phyloP scores from a whole-genome alignment of 768 basidiomycete genomes.

The Phaffia tasmanica region DNA sequence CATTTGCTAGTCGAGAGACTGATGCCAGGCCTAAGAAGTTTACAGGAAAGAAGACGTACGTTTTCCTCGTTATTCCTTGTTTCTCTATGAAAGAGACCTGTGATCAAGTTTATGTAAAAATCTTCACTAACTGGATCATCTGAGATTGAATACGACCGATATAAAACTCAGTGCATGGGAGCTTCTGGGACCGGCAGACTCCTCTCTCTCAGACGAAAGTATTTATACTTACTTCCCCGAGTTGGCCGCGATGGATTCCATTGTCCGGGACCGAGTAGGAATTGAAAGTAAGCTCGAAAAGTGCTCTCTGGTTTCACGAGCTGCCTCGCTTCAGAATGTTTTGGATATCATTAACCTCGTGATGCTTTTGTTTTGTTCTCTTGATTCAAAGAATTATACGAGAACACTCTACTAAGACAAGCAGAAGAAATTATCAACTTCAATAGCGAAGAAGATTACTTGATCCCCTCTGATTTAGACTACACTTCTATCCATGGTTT shows the following conservation, averaged over 20 bases:
- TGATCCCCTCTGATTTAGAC: conserved; percentile 59
- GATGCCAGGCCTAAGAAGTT: conserved; percentile 28
- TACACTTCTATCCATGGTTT: conserved; percentile 56
- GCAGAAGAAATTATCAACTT: conserved; percentile 63
- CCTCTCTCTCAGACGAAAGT: conserved; percentile 36
- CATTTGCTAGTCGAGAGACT: conserved; percentile 15
- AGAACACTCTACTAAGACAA: conserved; percentile 54
- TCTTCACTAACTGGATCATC: not conserved
- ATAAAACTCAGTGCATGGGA: conserved; percentile 54
- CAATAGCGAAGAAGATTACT: conserved; percentile 60
- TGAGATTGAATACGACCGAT: not conserved
- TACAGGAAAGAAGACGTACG: not conserved
- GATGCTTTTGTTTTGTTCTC: not conserved
- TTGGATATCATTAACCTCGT: not conserved
- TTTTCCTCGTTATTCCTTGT: conserved; percentile 39
- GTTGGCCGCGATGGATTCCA: conserved; percentile 46
- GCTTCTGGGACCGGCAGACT: conserved; percentile 51
- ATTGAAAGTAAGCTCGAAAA: conserved; percentile 51
- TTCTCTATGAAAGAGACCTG: conserved; percentile 39
- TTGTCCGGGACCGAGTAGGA: conserved; percentile 51
- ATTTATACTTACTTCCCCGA: conserved; percentile 42
- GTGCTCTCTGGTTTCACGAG: not conserved
- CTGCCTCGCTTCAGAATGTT: not conserved
- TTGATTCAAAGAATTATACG: conserved; percentile 29
- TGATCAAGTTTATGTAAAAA: too few species aligned